Evolutionary conservation across 305 asterid genomes (phyloP).

Genomic region (Plantago rigida): DNA sequence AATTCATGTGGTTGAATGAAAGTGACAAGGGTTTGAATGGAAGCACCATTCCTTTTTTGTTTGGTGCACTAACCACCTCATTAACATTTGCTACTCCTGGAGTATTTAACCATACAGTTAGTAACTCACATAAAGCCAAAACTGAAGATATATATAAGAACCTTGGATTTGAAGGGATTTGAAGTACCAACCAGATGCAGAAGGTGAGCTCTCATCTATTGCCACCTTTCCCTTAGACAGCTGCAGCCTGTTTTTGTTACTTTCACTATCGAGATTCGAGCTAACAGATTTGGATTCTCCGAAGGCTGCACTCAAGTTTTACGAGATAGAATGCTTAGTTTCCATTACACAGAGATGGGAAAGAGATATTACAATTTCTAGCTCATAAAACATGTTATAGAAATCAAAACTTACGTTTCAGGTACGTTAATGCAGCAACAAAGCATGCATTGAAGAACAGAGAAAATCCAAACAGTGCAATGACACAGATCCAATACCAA

Average conservation of each 20-base stretch:
- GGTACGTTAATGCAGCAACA: slow-evolving; percentile 44
- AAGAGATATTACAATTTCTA: neutral
- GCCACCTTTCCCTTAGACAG: slow-evolving; percentile 24
- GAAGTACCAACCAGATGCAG: neutral
- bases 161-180: slow-evolving; percentile 6
- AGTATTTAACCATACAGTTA: slow-evolving; percentile 12
- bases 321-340: slow-evolving; percentile 6
- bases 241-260: slow-evolving; percentile 17
- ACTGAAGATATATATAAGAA: neutral
- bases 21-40: slow-evolving; percentile 48
- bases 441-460: slow-evolving; percentile 46
- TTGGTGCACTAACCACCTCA: slow-evolving; percentile 13
- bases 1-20: slow-evolving; percentile 37
- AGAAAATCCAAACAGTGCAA: slow-evolving; percentile 40
- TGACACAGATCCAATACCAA: slow-evolving; percentile 51
- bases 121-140: neutral
- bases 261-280: slow-evolving; percentile 25
- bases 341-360: neutral
- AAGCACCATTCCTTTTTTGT: slow-evolving; percentile 44
- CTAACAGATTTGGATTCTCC: slow-evolving; percentile 38
- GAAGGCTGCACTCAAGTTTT: slow-evolving; percentile 34
- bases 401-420: slow-evolving; percentile 37
- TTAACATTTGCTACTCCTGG: slow-evolving; percentile 22
- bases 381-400: neutral
- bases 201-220: slow-evolving; percentile 8